Evolutionary conservation across 2,329 filamentous ascomycete species (phyloP), one percentile per base, ranked within the genome.

Genomic region (Dactylella cylindrospora): DNA sequence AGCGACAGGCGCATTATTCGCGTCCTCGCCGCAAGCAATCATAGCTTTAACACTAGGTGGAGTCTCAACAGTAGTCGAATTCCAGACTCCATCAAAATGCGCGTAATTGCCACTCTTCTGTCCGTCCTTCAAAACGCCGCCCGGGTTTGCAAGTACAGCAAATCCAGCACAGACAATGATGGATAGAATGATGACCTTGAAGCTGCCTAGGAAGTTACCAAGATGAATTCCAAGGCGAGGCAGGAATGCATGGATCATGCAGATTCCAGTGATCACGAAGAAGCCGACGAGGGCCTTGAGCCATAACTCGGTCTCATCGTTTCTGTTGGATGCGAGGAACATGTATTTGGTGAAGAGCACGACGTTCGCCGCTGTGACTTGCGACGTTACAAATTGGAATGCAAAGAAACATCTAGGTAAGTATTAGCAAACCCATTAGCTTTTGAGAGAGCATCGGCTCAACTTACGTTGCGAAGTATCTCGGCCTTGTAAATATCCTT

Each of bases 401-500:
- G 55, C 55, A 29, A 61, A 61, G 10, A 61, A 28, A 39, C 55
- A 61, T 49, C 55, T 61, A 33, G 15, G 13, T 5, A 25, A 15
- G 17, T 23, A 13, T 53, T 31, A 53, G 41, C 20, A n/a, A n/a
- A 15, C 10, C 12, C 6, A 31, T 10, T 28, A 17, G 15, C n/a
- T 10, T 13, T 3, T 29, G 17, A 49, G 13, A 31, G 10, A 5
- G 32, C 23, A 31, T 3, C 6, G 19, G 5, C 15, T 19, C 33
- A 38, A 39, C 49, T 36, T 53, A 61, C 0, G 80, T 82, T 1
- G 80, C 78, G 1, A 84, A 70, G 69, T 82, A 82, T 59, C 76
- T 78, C 0, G 82, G 82, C 25, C 74, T 77, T 3, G 76, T 75
- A 71, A 82, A 83, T 13, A 81, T 78, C 17, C 79, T 76, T 67